A percentile compares a stretch with the other conserved stretches of the same genome.
Conservation (phyloP, 192 early-diverging fungal genomes). For the Linnemannia schmuckeri region DNA sequence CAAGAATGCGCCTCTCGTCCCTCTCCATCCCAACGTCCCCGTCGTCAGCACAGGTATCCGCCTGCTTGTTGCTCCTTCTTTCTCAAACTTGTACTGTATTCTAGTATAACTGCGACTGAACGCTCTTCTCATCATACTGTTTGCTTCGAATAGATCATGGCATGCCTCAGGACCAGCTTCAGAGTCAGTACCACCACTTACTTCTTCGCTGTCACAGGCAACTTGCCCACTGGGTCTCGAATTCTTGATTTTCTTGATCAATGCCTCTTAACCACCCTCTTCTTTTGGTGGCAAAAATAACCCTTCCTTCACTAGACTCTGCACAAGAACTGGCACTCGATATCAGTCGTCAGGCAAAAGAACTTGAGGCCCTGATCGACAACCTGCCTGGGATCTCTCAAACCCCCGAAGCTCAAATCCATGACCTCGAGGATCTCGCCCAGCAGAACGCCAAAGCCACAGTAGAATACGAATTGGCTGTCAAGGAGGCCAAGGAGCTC, state of each 20-base stretch:
- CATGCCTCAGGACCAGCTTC: conserved; percentile 61
- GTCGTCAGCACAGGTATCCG: conserved; percentile 51
- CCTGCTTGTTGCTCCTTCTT: neutral
- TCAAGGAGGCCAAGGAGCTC: conserved; percentile 53
- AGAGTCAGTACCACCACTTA: conserved; percentile 33
- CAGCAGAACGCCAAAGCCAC: conserved; percentile 58
- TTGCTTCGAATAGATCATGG: conserved; percentile 49
- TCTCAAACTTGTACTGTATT: too few relatives aligned
- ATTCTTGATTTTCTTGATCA: neutral
- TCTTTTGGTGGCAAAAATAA: conserved; percentile 1
- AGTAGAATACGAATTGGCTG: conserved; percentile 59
- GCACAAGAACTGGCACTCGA: conserved; percentile 64
- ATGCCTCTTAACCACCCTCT: neutral
- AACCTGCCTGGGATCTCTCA: conserved; percentile 60
- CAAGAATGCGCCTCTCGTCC: conserved; percentile 48
- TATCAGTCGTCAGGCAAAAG: conserved; percentile 65
- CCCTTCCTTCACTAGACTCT: conserved; percentile 29
- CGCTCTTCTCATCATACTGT: neutral
- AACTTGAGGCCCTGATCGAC: conserved; percentile 65
- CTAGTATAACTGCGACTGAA: neutral
- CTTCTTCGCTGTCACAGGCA: neutral
- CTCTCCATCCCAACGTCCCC: conserved; percentile 58
- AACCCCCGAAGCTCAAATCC: conserved; percentile 61
- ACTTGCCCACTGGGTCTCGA: neutral
- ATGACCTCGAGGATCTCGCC: conserved; percentile 54